Conservation (phyloP, 1,284 basidiomycete species). For the Cerioporus squamosus region DNA sequence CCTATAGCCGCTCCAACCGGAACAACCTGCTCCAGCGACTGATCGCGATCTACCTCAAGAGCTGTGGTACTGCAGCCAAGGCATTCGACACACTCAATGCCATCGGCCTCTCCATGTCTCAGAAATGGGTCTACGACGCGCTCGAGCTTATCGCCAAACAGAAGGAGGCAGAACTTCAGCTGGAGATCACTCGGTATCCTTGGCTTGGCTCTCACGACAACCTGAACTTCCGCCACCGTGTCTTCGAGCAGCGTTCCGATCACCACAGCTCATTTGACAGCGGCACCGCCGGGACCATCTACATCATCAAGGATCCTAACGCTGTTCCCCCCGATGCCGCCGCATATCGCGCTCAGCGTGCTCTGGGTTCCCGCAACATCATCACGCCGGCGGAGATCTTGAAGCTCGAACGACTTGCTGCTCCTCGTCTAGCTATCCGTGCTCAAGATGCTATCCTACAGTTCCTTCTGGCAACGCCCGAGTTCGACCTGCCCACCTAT, state of each 20-base stretch:
- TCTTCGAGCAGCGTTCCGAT: conserved; percentile 41
- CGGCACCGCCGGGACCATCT: conserved; percentile 41
- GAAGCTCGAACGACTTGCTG: neutral
- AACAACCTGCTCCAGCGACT: neutral
- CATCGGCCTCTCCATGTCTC: conserved; percentile 31
- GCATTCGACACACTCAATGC: conserved; percentile 31
- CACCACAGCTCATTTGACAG: conserved; percentile 40
- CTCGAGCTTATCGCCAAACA: neutral
- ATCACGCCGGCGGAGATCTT: neutral
- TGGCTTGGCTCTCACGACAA: conserved; percentile 42
- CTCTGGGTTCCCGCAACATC: neutral
- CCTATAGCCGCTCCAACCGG: conserved; percentile 18
- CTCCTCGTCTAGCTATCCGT: neutral
- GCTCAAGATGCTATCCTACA: neutral
- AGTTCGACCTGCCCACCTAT: neutral
- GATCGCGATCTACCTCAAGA: conserved; percentile 34
- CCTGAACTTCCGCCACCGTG: conserved; percentile 38
- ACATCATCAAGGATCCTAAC: conserved; percentile 1
- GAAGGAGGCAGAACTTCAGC: conserved; percentile 26
- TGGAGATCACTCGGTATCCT: conserved; percentile 19
- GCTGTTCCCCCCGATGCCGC: neutral
- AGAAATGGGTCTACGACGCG: neutral
- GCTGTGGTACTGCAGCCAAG: conserved; percentile 28
- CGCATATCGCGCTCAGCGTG: neutral
- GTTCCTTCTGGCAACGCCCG: neutral